phyloP scores from a whole-genome alignment of 2,329 filamentous ascomycete genomes.

The Scopulariopsis brevicaulis region DNA sequence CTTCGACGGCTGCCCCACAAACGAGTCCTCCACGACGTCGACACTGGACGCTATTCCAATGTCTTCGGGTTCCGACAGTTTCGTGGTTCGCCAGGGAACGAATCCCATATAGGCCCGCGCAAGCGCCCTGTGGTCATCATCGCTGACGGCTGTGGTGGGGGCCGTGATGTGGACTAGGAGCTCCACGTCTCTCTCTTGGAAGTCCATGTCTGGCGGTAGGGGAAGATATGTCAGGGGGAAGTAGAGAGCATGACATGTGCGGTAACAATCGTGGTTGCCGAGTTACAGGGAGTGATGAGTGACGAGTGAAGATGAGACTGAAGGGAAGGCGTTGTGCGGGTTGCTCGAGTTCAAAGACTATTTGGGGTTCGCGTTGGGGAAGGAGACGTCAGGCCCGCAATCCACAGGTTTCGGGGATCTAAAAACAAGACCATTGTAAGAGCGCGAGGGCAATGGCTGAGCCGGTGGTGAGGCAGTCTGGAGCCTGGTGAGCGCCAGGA shows the following conservation, averaged over 20 bases:
- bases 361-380: not conserved
- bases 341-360: not conserved
- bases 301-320: not conserved
- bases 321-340: not conserved
- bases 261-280: not conserved
- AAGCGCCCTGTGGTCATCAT: constrained; percentile 35
- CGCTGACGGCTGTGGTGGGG: constrained; percentile 33
- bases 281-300: not conserved
- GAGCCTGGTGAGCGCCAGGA: too few species aligned
- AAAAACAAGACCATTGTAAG: not conserved
- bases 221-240: not conserved
- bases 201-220: not conserved
- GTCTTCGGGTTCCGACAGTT: not conserved
- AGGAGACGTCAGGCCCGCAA: not conserved
- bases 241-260: not conserved
- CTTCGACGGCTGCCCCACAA: not conserved
- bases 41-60: not conserved
- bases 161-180: constrained; percentile 45
- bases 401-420: not conserved
- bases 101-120: constrained; percentile 41
- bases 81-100: constrained; percentile 13
- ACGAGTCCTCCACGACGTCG: not conserved
- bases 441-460: not conserved
- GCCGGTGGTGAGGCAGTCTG: not conserved
- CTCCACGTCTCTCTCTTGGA: constrained; percentile 25